Base-by-base conservation (phyloP, 164 flowering plant species). In the Annona squamosa region DNA sequence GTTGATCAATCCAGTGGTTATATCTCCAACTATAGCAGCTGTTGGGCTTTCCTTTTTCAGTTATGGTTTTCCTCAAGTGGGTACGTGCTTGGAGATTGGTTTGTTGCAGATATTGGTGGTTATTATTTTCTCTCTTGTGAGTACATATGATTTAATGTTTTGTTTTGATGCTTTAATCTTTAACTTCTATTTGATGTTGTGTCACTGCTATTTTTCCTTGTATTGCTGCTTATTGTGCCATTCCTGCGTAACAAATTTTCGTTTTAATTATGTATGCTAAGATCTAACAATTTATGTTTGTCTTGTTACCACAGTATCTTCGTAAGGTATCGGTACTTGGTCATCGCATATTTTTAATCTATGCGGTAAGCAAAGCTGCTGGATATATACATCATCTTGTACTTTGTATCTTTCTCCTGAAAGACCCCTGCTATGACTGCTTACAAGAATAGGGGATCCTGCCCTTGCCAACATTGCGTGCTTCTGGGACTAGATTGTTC, bases 1-100 rank as follows among this genome's bases (percentile, higher is more conserved):
- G 87, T 82, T 92, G 79, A 90, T 95, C 72, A 90, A 92, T 81
- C 99, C 99, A 46, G 99, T 95, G 71, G 99, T 95, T 82, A 94
- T 95, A 72, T 76, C 99, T 79, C 98, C 99, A 67, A 95, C 99
- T 26, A 76, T 95, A 75, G 97, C 99, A 73, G 99, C 99, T 70
- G 94, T 95, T 77, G 99, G 99, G 44, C 99, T 95, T 76, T 95
- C 99, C 13, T 95, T 95, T 83, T 95, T 86, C 70, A 89, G 94
- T 86, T 93, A 95, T 83, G 99, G 99, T 70, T 93, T 95, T 74
- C 92, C 99, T 48, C 86, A 81, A 78, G 93, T 93, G 72, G 98
- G 99, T 68, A 82, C 84, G 68, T 95, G 99, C 82, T 85, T 95
- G 74, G 99, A 95, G 86, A 95, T 95, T 81, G 99, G 99, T 65